These are phyloP conservation scores for Malus fusca DNA, from an alignment of 306 rosid genomes.

Conservation along the genomic window DNA sequence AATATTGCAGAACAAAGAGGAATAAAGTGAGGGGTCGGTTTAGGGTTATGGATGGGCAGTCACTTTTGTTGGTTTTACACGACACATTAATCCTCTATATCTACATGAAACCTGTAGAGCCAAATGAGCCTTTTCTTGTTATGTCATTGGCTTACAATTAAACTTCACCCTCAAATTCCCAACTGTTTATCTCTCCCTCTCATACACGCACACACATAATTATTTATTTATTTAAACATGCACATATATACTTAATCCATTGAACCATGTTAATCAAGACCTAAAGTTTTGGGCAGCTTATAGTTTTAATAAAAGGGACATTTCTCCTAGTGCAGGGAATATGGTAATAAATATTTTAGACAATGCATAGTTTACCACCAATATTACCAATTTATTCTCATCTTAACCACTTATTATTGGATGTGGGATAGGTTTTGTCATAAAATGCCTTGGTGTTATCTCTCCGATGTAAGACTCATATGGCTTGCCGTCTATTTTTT, in stretches of 20 bases:
- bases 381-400: no score
- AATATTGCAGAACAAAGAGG: not conserved
- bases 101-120: slow-evolving; percentile 7
- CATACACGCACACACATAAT: not conserved
- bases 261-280: slow-evolving; percentile 26
- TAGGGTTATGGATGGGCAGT: slow-evolving; percentile 96
- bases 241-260: slow-evolving; percentile 2
- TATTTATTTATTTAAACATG: not conserved
- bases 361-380: no score
- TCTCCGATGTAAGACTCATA: no score
- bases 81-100: slow-evolving; percentile 42
- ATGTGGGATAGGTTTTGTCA: no score
- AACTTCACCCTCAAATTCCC: slow-evolving; percentile 15
- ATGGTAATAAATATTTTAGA: not conserved
- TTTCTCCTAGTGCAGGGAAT: slow-evolving; percentile 41
- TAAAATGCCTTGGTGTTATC: no score
- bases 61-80: slow-evolving; percentile 99
- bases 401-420: no score
- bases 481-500: no score
- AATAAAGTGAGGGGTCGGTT: slow-evolving; percentile 67
- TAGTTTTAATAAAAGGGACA: slow-evolving; percentile 51
- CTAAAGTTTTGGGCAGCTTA: slow-evolving; percentile 25
- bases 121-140: slow-evolving; percentile 13
- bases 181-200: slow-evolving; percentile 2
- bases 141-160: slow-evolving; percentile 14